Evolutionary conservation across 345 rosid species (phyloP), one percentile per base, ranked within the genome.

Genomic region (Boechera divaricarpa): DNA sequence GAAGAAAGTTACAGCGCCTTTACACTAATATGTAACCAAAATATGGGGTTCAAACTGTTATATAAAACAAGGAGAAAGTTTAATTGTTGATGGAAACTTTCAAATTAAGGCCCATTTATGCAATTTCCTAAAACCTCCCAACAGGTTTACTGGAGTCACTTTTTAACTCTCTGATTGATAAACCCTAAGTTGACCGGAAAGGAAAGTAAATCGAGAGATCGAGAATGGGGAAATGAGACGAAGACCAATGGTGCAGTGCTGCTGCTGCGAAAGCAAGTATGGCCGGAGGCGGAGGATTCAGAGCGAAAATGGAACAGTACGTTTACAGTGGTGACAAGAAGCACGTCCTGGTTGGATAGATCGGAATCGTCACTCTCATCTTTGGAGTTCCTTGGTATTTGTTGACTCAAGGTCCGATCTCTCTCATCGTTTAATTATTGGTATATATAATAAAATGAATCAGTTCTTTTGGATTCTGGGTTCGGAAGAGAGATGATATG

Each of bases 251-350:
- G 48, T 12, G 79, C n/a, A n/a, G 48, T 16, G 79, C 54, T 10
- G 59, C 39, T n/a, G 52, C 24, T n/a, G n/a, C n/a, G n/a, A n/a
- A 21, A 21, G n/a, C 68, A 5, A 62, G 10, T 73, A 29, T 38
- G 75, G 67, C 48, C 6, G 33, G 69, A 15, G 69, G 53, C 1
- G 87, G 86, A 57, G 90, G 91, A 11, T 89, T 89, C 78, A 81
- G 79, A 80, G 83, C 88, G 28, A 88, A 74, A 71, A 66, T 91
- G 79, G 88, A 85, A n/a, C 86, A 82, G 49, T 78, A n/a, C 76
- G 65, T 91, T 10, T 91, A 91, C 81, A 93, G 95, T 72, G 98
- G 98, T 29, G 95, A 93, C 3, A 93, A 90, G 86, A 93, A 89
- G 83, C 92, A 89, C 56, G 98, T 93, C 12, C 10, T 91, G 24